Percentiles rank a stretch among this genome's conserved stretches.
phyloP scores from a whole-genome alignment of 75 land plant genomes.

The Adiantum capillusveneris region DNA sequence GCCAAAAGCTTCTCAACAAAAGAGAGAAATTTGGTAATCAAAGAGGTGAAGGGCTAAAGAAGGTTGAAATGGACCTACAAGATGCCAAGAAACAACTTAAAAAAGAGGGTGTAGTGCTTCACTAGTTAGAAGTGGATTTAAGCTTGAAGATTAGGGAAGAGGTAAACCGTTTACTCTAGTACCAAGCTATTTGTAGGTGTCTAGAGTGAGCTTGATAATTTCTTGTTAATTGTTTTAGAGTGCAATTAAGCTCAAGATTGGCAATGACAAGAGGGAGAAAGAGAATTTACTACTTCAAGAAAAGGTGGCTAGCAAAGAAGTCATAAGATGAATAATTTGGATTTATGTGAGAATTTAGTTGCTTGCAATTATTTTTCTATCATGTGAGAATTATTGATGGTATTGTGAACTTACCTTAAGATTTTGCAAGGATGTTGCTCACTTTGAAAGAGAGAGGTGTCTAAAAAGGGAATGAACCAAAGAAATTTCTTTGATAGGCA shows the following conservation, averaged over 20 bases:
- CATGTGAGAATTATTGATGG: too few relatives aligned
- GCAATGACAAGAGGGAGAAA: constrained; percentile 57
- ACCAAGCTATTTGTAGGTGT: neutral
- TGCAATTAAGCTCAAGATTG: constrained; percentile 34
- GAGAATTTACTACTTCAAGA: constrained; percentile 58
- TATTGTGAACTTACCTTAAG: too few relatives aligned
- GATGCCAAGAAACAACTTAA: constrained; percentile 31
- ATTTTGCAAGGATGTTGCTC: too few relatives aligned
- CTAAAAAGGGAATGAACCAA: constrained; percentile 62
- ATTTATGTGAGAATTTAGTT: too few relatives aligned
- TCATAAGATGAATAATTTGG: too few relatives aligned
- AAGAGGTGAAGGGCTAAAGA: constrained; percentile 36
- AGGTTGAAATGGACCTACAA: constrained; percentile 49
- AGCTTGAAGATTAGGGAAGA: constrained; percentile 53
- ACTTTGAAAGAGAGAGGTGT: constrained; percentile 32
- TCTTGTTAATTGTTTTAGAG: constrained; percentile 30
- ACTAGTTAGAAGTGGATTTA: constrained; percentile 43
- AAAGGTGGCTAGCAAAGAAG: constrained; percentile 59
- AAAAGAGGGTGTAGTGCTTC: constrained; percentile 33
- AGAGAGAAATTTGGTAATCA: constrained; percentile 50
- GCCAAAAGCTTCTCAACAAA: constrained; percentile 56
- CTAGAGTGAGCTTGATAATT: neutral
- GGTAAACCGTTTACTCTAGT: constrained; percentile 26
- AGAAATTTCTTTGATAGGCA: constrained; percentile 44
- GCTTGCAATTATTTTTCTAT: too few relatives aligned